These are phyloP conservation scores for Alternaria triticimaculans DNA, from an alignment of 2,329 filamentous ascomycete genomes.

Conservation along the genomic window DNA sequence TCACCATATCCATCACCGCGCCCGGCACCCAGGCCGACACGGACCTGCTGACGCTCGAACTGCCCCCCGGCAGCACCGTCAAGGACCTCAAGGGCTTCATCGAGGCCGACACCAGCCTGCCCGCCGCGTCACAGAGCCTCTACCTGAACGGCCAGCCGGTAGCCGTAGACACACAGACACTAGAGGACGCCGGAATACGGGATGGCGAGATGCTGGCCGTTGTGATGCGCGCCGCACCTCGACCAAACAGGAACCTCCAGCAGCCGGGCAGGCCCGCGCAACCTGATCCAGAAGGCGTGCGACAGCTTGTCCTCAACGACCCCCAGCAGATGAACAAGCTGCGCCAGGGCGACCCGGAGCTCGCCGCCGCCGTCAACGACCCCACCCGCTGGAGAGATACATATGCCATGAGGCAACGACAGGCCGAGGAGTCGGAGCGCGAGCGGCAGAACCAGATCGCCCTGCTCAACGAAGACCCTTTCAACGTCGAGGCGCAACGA, in stretches of 20 bases:
- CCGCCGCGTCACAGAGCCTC: conserved; percentile 77
- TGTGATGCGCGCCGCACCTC: conserved; percentile 63
- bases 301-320: conserved; percentile 82
- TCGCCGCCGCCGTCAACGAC: conserved; percentile 79
- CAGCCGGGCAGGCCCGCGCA: conserved; percentile 18
- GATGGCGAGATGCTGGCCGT: conserved; percentile 94
- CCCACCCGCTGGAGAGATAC: conserved; percentile 77
- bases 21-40: conserved; percentile 71
- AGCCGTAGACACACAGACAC: conserved; percentile 76
- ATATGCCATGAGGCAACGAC: conserved; percentile 70
- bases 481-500: conserved; percentile 87
- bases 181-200: conserved; percentile 78
- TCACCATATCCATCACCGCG: conserved; percentile 84
- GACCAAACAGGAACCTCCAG: conserved; percentile 14
- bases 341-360: conserved; percentile 73
- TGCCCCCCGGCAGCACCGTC: conserved; percentile 82
- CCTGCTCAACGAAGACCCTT: conserved; percentile 88
- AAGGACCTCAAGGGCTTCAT: conserved; percentile 87
- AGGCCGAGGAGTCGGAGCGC: conserved; percentile 73
- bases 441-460: conserved; percentile 84
- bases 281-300: conserved; percentile 76
- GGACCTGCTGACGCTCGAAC: conserved; percentile 81
- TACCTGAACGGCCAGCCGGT: conserved; percentile 90
- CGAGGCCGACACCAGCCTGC: conserved; percentile 79
- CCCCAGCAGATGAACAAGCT: conserved; percentile 75